Evolutionary conservation across 805 yeast species (phyloP), one percentile per base, ranked within the genome.

Genomic region (Suhomyces tanzawaensis): DNA sequence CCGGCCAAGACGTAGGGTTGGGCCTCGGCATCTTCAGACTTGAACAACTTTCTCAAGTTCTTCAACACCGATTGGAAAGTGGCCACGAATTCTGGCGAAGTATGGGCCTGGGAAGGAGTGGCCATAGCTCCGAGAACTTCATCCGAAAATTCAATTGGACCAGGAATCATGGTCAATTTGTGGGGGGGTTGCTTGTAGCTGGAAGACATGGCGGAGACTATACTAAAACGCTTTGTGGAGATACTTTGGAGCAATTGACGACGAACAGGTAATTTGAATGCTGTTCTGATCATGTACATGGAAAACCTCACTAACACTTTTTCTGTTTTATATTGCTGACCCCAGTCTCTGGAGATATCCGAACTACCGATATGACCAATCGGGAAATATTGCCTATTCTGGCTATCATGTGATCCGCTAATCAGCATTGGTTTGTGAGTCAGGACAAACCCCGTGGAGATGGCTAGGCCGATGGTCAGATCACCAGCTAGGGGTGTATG

Each of bases 1-100:
- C 97, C 98, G 3, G 93, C 74, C 40, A 91, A 57, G 12, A 91
- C 85, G 43, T 85, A 72, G 6, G 90, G 87, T 66, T 87, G 96
- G 25, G 93, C 77, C n/a, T 64, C 57, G 11, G 77, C 60, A 51
- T 75, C 79, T 19, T 78, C 66, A 19, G 91, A 80, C 56, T 81
- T 76, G 75, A 90, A 90, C 48, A 91, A 63, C 48, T 69, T 72
- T 52, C 97, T 77, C 51, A 87, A 73, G 59, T 80, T 77, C 52
- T 71, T 62, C 54, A 91, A 72, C 12, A 77, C 83, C 14, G 74
- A 60, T 58, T 82, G 85, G 69, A 90, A 90, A 22, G 83, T 79
- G 19, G 71, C 65, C 44, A 84, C 76, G 53, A 91, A 91, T 48
- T 84, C 89, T 7, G 91, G 89, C 8, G 90, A 79, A 28, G 95